Conservation (phyloP, 805 yeast species). For the Naumovozyma castellii region DNA sequence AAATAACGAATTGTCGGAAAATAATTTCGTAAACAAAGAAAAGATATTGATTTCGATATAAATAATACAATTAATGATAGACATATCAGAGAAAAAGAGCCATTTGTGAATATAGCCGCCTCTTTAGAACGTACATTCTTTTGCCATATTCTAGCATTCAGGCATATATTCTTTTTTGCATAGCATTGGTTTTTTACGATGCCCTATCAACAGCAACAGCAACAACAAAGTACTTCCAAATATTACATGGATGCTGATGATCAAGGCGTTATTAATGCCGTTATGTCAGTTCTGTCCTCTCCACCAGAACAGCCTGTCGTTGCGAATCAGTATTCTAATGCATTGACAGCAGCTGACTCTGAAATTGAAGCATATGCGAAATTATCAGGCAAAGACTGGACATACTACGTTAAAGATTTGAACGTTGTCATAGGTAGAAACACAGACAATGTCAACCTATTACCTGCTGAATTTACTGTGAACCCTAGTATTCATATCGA, state of each 20-base stretch:
- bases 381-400: conserved; percentile 88
- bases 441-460: conserved; percentile 32
- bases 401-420: conserved; percentile 75
- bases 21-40: background rate
- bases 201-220: background rate
- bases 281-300: conserved; percentile 49
- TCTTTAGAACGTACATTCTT: too few species aligned
- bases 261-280: background rate
- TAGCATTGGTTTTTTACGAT: too few species aligned
- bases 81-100: too few species aligned
- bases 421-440: conserved; percentile 75
- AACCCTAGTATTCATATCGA: conserved; percentile 41
- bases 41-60: background rate
- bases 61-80: too few species aligned
- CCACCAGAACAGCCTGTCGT: conserved; percentile 78
- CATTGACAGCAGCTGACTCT: conserved; percentile 38
- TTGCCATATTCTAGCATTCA: too few species aligned
- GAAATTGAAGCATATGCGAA: conserved; percentile 97
- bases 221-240: too few species aligned
- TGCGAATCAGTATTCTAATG: conserved; percentile 61
- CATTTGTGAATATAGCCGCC: too few species aligned
- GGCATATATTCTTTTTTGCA: too few species aligned
- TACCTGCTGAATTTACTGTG: background rate
- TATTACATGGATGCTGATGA: background rate
- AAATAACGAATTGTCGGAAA: background rate